Percentiles rank a stretch among this genome's conserved stretches.
phyloP scores from a whole-genome alignment of 352 stramenopile species.

The Globisporangium paroecandrum region DNA sequence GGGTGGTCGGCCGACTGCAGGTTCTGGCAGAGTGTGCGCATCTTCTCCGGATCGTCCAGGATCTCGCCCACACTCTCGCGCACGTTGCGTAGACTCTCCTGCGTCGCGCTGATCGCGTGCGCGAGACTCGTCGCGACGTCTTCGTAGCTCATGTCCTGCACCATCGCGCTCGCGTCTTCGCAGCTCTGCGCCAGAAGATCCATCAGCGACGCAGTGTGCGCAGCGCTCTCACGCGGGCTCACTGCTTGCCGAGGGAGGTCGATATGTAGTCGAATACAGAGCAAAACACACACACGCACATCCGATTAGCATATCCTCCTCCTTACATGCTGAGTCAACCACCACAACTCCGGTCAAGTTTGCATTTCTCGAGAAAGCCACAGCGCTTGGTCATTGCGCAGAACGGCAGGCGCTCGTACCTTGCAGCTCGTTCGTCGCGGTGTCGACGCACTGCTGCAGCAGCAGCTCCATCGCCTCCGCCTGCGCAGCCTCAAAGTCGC shows the following conservation, averaged over 20 bases:
- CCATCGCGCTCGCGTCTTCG: constrained; percentile 48
- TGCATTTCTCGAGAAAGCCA: background rate
- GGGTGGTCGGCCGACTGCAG: constrained; percentile 44
- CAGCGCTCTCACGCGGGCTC: constrained; percentile 11
- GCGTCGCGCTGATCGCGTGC: constrained; percentile 53
- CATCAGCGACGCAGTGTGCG: constrained; percentile 48
- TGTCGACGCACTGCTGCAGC: constrained; percentile 45
- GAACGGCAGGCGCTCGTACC: background rate
- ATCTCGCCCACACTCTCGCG: constrained; percentile 50
- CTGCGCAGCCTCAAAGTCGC: constrained; percentile 48
- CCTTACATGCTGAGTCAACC: background rate
- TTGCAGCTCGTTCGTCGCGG: constrained; percentile 10
- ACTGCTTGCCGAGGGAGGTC: background rate
- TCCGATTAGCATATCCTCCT: background rate
- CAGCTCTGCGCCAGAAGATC: constrained; percentile 64
- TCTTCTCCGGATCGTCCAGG: constrained; percentile 60
- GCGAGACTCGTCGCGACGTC: constrained; percentile 54
- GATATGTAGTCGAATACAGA: background rate
- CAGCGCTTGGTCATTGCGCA: background rate
- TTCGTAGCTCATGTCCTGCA: constrained; percentile 48
- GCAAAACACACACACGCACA: background rate
- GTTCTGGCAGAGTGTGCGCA: constrained; percentile 52
- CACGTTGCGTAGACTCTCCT: constrained; percentile 61
- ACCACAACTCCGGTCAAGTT: background rate
- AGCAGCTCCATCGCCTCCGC: constrained; percentile 52